phyloP scores from a whole-genome alignment of 176 grass and related monocot species.

The Typha latifolia region DNA sequence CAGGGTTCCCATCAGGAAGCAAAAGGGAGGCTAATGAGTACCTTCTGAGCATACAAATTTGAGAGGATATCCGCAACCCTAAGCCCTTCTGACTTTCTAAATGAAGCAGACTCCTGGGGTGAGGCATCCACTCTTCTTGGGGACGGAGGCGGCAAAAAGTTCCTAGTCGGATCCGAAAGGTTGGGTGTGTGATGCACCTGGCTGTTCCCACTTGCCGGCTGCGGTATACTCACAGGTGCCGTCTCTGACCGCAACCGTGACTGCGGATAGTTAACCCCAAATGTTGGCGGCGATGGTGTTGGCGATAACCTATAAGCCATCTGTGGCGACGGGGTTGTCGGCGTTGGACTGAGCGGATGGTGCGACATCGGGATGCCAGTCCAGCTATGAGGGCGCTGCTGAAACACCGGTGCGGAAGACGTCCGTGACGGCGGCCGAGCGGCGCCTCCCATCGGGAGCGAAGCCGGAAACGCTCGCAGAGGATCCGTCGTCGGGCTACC shows the following conservation, averaged over 20 bases:
- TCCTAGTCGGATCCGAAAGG: slow-evolving; percentile 51
- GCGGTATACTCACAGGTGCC: slow-evolving; percentile 57
- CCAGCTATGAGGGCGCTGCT: slow-evolving; percentile 56
- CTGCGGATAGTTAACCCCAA: slow-evolving; percentile 42
- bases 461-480: slow-evolving; percentile 60
- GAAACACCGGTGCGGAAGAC: neutral
- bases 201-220: slow-evolving; percentile 28
- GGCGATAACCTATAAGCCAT: slow-evolving; percentile 27
- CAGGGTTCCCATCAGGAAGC: neutral
- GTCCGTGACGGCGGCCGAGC: slow-evolving; percentile 14
- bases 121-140: slow-evolving; percentile 38
- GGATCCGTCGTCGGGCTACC: slow-evolving; percentile 66
- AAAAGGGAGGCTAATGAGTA: slow-evolving; percentile 21
- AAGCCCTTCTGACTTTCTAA: slow-evolving; percentile 34
- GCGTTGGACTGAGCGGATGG: slow-evolving; percentile 26
- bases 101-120: slow-evolving; percentile 48
- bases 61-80: slow-evolving; percentile 39
- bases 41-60: slow-evolving; percentile 55
- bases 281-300: slow-evolving; percentile 68
- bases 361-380: slow-evolving; percentile 19
- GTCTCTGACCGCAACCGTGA: slow-evolving; percentile 31
- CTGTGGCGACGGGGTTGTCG: neutral
- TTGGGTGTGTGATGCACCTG: slow-evolving; percentile 31
- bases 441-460: slow-evolving; percentile 43
- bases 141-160: slow-evolving; percentile 58